A percentile compares a stretch with the other conserved stretches of the same genome.
Evolutionary conservation across 371 early-diverging fungal genomes (phyloP).

Genomic region (Conidiobolus incongruus): DNA sequence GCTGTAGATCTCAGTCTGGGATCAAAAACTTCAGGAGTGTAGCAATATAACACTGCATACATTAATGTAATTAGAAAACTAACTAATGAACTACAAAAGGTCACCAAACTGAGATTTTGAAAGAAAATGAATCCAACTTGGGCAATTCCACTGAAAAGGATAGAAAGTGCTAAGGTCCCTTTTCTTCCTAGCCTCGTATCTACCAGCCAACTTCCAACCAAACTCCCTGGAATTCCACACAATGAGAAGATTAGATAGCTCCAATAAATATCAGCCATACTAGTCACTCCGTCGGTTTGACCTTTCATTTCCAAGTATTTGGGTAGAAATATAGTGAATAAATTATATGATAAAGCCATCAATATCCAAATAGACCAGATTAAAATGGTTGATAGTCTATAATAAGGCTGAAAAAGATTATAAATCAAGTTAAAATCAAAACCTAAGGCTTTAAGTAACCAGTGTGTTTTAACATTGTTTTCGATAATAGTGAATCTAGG

Average conservation of each 20-base stretch:
- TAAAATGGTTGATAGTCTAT: constrained; percentile 29
- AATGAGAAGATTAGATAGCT: constrained; percentile 51
- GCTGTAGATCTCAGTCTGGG: constrained; percentile 56
- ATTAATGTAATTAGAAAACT: constrained; percentile 47
- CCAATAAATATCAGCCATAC: constrained; percentile 35
- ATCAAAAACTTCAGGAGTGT: constrained; percentile 76
- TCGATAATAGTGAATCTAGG: background rate
- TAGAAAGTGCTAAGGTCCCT: constrained; percentile 58
- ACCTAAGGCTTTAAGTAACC: background rate
- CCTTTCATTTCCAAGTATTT: constrained; percentile 39
- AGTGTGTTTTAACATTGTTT: no score
- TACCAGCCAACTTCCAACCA: constrained; percentile 40
- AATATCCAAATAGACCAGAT: constrained; percentile 60
- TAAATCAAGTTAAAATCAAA: background rate
- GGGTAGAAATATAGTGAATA: constrained; percentile 65
- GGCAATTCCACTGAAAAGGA: constrained; percentile 37
- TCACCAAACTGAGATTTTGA: constrained; percentile 21
- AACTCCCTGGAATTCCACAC: constrained; percentile 61
- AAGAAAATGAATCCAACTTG: constrained; percentile 38
- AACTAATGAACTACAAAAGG: constrained; percentile 35
- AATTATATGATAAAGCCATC: constrained; percentile 52
- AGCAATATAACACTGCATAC: constrained; percentile 67
- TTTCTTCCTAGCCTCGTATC: constrained; percentile 54
- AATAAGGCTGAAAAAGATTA: background rate
- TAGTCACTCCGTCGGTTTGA: constrained; percentile 13